phyloP scores from a whole-genome alignment of 768 basidiomycete species.

The Boletus fagicola region DNA sequence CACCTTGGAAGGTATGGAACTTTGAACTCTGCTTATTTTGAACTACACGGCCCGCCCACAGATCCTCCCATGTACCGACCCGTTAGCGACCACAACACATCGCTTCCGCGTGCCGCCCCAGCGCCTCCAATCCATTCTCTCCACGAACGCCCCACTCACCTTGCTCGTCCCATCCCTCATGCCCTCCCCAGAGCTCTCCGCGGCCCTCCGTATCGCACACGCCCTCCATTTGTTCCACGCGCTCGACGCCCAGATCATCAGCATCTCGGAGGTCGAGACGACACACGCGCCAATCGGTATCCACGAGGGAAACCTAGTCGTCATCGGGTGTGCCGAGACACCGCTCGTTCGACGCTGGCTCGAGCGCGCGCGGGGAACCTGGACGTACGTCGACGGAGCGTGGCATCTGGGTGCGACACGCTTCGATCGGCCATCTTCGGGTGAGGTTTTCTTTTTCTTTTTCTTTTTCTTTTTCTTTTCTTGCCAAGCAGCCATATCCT shows the following conservation, averaged over 20 bases:
- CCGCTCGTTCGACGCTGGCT: conserved; percentile 36
- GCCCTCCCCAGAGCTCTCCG: conserved; percentile 40
- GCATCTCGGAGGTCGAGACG: conserved; percentile 34
- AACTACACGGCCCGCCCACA: not conserved
- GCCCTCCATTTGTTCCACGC: conserved; percentile 66
- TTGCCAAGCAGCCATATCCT: not conserved
- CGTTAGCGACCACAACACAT: not conserved
- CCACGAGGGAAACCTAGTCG: conserved; percentile 51
- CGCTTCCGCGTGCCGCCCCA: conserved; percentile 19
- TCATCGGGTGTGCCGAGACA: conserved; percentile 48
- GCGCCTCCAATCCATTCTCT: conserved; percentile 66
- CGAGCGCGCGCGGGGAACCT: conserved; percentile 12
- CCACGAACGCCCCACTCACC: conserved; percentile 48
- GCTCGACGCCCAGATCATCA: conserved; percentile 62
- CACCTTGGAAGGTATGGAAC: conserved; percentile 25
- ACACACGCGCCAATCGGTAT: not conserved
- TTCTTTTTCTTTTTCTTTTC: not conserved
- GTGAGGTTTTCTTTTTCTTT: not conserved
- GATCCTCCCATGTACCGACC: conserved; percentile 1
- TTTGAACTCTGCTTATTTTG: not conserved
- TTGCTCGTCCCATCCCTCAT: conserved; percentile 50
- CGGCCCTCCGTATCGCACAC: conserved; percentile 67
- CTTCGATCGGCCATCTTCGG: conserved; percentile 24
- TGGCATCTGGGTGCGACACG: conserved; percentile 15
- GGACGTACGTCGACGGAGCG: conserved; percentile 20